phyloP scores from a whole-genome alignment of 805 yeast genomes.

The Nematodospora valgi region DNA sequence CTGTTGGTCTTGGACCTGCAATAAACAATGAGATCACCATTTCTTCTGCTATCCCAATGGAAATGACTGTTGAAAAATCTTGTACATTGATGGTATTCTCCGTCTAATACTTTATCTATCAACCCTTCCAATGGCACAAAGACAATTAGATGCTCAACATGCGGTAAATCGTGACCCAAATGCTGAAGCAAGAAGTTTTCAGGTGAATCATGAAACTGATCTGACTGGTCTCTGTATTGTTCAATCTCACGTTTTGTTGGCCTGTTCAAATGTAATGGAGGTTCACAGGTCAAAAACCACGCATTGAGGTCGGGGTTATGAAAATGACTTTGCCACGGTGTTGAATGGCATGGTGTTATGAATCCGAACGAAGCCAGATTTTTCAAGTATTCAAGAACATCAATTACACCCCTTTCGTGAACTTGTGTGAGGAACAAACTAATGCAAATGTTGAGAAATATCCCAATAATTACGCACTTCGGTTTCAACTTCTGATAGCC shows the following conservation, averaged over 20 bases:
- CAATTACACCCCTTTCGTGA: slow-evolving; percentile 86
- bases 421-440: slow-evolving; percentile 55
- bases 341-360: slow-evolving; percentile 94
- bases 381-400: slow-evolving; percentile 52
- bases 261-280: slow-evolving; percentile 55
- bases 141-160: slow-evolving; percentile 50
- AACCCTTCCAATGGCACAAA: slow-evolving; percentile 61
- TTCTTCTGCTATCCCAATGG: slow-evolving; percentile 83
- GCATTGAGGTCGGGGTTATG: slow-evolving; percentile 48
- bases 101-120: slow-evolving; percentile 37
- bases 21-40: slow-evolving; percentile 75
- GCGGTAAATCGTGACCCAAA: slow-evolving; percentile 4
- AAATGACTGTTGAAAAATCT: slow-evolving; percentile 73
- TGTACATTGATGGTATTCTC: slow-evolving; percentile 44
- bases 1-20: slow-evolving; percentile 13
- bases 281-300: slow-evolving; percentile 90
- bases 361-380: slow-evolving; percentile 65
- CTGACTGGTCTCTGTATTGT: slow-evolving; percentile 81
- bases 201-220: slow-evolving; percentile 71
- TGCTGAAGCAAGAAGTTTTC: slow-evolving; percentile 40
- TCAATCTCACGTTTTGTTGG: slow-evolving; percentile 22
- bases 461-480: slow-evolving; percentile 11
- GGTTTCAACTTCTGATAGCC: slow-evolving; percentile 5
- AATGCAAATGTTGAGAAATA: slow-evolving; percentile 35
- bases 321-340: slow-evolving; percentile 88